Evolutionary conservation across 305 asterid genomes (phyloP).

Genomic region (Fraxinus sp.): DNA sequence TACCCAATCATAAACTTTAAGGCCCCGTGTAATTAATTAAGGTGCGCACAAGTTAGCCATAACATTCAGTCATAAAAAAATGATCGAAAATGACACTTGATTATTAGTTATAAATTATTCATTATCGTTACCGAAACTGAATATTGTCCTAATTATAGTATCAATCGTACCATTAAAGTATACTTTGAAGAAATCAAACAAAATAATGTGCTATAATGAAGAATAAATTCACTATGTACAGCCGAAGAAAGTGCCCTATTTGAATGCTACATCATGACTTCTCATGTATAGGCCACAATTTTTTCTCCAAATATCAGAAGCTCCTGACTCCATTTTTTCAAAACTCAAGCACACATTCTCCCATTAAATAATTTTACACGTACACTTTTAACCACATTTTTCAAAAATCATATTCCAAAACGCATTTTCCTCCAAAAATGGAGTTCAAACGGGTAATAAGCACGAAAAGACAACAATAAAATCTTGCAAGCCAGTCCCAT

Average conservation of each 20-base stretch:
- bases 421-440: no score
- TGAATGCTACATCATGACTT: background rate
- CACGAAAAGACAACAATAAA: background rate
- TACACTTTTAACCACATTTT: no score
- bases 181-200: background rate
- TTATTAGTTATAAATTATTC: background rate
- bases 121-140: background rate
- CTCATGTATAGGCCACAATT: background rate
- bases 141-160: background rate
- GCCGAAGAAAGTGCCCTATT: background rate
- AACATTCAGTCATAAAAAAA: no score
- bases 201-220: background rate
- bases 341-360: background rate
- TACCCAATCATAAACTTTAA: no score
- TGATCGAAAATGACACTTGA: background rate
- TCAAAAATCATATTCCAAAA: no score
- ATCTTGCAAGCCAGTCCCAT: background rate
- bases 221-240: background rate
- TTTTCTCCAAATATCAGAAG: no score
- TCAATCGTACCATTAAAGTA: background rate
- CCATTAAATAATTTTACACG: no score
- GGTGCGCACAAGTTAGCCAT: no score
- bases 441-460: background rate
- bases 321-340: background rate
- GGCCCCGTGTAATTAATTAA: no score